Evolutionary conservation across 2,329 filamentous ascomycete species (phyloP), one percentile per base, ranked within the genome.

Genomic region (Phialophora chinensis): DNA sequence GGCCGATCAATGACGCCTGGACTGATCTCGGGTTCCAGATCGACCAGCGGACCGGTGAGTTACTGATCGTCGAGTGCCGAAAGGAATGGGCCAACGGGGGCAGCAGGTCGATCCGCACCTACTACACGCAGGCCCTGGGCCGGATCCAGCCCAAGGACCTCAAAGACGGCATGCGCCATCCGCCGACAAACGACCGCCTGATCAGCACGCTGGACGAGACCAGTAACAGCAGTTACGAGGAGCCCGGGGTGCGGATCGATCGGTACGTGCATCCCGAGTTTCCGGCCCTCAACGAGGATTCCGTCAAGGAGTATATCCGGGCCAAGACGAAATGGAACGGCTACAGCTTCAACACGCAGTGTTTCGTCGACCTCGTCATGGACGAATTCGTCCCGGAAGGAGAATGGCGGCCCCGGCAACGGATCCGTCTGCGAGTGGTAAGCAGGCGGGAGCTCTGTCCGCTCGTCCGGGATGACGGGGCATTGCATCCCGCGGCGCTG

Each of bases 1-100:
- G 69, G 0, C 69, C 31, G 70, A 87, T 92, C 17, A 90, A 93
- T 70, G 88, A 92, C 71, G 85, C 89, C 2, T 93, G 90, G 90
- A 89, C 86, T 0, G 86, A 87, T 65, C 78, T 93, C 3, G 84
- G 84, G 3, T 79, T 93, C 1, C 83, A 86, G 31, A 81, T 80
- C 38, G 86, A 91, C 66, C 87, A 91, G 66, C 72, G 72, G 11
- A 88, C 84, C 0, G 86, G 87, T 1, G 76, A 82, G 14, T 77
- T 90, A 1, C 80, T 85, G 59, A 87, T 91, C 20, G 77, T 91
- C 0, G 91, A 93, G 75, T 85, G 85, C 33, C 83, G 91, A 14
- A 88, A 87, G 31, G 91, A 93, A 75, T 92, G 88, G 87, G 81
- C 78, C 10, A 74, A 81, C 56, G 83, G 83, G 33, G 80, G 81